phyloP scores from a whole-genome alignment of 331 rosid genomes.

The Pyracantha coccinea region DNA sequence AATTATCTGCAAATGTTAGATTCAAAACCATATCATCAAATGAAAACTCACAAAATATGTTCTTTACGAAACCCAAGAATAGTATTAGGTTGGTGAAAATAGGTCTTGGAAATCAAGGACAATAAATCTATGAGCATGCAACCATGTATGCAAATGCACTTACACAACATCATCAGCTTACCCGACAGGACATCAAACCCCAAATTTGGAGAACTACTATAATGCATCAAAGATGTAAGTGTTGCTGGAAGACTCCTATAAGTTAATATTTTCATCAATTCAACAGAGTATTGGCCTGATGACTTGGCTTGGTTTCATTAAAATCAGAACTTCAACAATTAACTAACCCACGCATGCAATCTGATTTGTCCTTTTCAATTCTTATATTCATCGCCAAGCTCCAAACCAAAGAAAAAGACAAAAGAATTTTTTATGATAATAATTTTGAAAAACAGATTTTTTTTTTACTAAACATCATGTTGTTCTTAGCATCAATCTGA shows the following conservation, averaged over 20 bases:
- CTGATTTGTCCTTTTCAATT: background rate
- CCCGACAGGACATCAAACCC: background rate
- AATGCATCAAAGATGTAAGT: background rate
- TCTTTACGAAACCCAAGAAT: background rate
- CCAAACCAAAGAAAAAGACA: background rate
- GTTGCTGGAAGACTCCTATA: background rate
- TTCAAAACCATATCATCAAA: background rate
- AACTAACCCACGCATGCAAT: background rate
- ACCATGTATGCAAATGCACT: background rate
- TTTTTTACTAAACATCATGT: background rate
- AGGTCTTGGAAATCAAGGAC: background rate
- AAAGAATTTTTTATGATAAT: background rate
- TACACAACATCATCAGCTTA: background rate
- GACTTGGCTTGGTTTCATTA: background rate
- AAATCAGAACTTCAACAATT: background rate
- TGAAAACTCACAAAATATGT: background rate
- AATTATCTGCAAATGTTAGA: conserved; percentile 60
- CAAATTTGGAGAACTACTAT: background rate
- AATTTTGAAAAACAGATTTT: background rate
- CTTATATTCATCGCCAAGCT: background rate
- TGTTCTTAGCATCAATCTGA: background rate
- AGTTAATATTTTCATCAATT: background rate
- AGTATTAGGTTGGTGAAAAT: background rate
- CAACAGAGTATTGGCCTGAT: background rate
- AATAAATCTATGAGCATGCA: background rate